Evolutionary conservation across 352 stramenopile genomes (phyloP).

Genomic region (Pythium phragmitis): DNA sequence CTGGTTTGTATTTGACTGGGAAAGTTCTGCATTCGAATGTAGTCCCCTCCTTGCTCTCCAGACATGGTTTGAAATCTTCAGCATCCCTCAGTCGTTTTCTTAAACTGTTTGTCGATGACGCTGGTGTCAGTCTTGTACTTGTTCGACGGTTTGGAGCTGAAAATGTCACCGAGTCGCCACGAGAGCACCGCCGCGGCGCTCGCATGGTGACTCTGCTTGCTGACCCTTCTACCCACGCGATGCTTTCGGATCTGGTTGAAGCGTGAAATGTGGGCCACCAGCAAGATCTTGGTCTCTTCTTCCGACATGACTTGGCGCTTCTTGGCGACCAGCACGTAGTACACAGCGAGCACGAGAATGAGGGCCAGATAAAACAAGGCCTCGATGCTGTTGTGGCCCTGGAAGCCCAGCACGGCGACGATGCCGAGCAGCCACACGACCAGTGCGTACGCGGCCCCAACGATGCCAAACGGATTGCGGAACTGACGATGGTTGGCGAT

Average conservation of each 20-base stretch:
- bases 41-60: too few species aligned
- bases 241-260: conserved; percentile 19
- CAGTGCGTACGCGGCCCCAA: conserved; percentile 21
- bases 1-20: too few species aligned
- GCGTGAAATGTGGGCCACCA: conserved; percentile 12
- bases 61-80: too few species aligned
- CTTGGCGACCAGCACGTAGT: conserved; percentile 25
- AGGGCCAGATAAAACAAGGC: conserved; percentile 1
- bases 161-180: neutral
- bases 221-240: neutral
- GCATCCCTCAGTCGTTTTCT: too few species aligned
- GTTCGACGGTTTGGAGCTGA: neutral
- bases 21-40: too few species aligned
- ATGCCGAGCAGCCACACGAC: conserved; percentile 24
- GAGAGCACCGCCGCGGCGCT: neutral
- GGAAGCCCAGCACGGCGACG: conserved; percentile 23
- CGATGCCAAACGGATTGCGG: conserved; percentile 22
- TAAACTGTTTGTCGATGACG: neutral
- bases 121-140: conserved; percentile 1
- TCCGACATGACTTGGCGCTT: conserved; percentile 26
- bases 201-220: neutral
- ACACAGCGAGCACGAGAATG: conserved; percentile 6
- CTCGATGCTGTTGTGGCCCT: conserved; percentile 15
- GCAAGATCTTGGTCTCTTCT: conserved; percentile 25
- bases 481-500: conserved; percentile 11